Conservation (phyloP, 352 stramenopile species). For the Halophytophthora polymorphica region DNA sequence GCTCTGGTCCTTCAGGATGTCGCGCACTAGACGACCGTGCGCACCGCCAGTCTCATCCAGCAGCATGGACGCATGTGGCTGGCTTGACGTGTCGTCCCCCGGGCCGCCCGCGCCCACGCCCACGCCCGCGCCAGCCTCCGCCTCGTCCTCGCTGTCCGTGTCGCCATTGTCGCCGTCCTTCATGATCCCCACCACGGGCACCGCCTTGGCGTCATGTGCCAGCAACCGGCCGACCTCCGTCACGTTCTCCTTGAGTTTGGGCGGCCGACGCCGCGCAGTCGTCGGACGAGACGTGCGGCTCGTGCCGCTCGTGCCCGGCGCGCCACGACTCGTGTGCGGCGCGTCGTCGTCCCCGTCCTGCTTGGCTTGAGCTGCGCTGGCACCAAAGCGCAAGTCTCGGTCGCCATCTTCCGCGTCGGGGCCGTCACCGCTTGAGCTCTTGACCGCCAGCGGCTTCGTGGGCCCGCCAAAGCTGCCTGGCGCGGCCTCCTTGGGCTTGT, state of each 20-base stretch:
- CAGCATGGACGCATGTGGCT: constrained; percentile 25
- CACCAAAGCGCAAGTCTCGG: constrained; percentile 40
- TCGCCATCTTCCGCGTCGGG: constrained; percentile 48
- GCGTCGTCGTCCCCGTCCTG: constrained; percentile 38
- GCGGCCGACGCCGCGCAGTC: constrained; percentile 80
- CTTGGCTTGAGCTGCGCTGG: constrained; percentile 15
- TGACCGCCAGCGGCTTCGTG: constrained; percentile 56
- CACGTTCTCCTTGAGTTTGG: constrained; percentile 88
- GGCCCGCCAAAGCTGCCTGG: constrained; percentile 50
- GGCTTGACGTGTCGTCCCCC: constrained; percentile 30
- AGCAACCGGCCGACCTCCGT: constrained; percentile 68
- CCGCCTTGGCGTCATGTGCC: constrained; percentile 80
- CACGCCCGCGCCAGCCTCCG: constrained; percentile 3
- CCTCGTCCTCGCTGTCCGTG: constrained; percentile 69
- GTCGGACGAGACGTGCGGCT: constrained; percentile 75
- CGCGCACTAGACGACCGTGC: constrained; percentile 74
- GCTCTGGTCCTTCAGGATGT: constrained; percentile 81
- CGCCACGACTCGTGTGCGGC: constrained; percentile 10
- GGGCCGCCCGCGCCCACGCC: constrained; percentile 22
- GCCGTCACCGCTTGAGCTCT: constrained; percentile 23
- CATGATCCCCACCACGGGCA: constrained; percentile 71
- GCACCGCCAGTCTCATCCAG: constrained; percentile 32
- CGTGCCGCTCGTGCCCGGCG: constrained; percentile 55
- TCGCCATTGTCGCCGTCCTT: constrained; percentile 79
- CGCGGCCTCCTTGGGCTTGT: constrained; percentile 28